phyloP scores from a whole-genome alignment of 1,139 yeast species.

The Taphrina deformans region DNA sequence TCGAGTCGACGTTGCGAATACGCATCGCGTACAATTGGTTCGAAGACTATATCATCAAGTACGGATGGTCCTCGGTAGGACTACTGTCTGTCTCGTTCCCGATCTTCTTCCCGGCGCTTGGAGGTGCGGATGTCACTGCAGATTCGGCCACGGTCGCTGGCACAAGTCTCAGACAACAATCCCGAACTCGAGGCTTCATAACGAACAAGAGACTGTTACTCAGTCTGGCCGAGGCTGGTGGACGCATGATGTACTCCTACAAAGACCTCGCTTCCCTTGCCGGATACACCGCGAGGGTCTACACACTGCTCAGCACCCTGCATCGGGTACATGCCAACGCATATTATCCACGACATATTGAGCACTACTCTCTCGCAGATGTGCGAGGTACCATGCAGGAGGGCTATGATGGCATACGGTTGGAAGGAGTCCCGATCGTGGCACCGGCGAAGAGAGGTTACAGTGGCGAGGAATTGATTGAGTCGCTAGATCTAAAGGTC shows the following conservation, averaged over 20 bases:
- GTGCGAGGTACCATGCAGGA: slow-evolving; percentile 80
- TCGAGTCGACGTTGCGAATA: slow-evolving; percentile 50
- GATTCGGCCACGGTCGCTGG: slow-evolving; percentile 38
- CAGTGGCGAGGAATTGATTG: slow-evolving; percentile 53
- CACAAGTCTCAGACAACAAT: slow-evolving; percentile 41
- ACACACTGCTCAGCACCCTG: slow-evolving; percentile 67
- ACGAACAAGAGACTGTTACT: slow-evolving; percentile 88
- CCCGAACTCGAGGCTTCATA: slow-evolving; percentile 76
- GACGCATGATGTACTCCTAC: slow-evolving; percentile 92
- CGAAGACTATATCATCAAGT: slow-evolving; percentile 85
- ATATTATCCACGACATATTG: slow-evolving; percentile 39
- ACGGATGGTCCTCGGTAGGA: slow-evolving; percentile 94
- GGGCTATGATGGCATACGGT: slow-evolving; percentile 74
- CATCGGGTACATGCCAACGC: slow-evolving; percentile 74
- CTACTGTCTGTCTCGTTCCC: slow-evolving; percentile 88
- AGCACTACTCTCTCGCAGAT: slow-evolving; percentile 48
- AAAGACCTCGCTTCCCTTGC: slow-evolving; percentile 89
- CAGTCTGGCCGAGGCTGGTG: slow-evolving; percentile 92
- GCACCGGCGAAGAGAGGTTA: slow-evolving; percentile 51
- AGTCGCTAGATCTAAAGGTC: slow-evolving; percentile 63
- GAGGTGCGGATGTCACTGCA: slow-evolving; percentile 44
- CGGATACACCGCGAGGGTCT: slow-evolving; percentile 86
- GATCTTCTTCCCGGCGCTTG: slow-evolving; percentile 56
- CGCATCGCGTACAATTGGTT: slow-evolving; percentile 65
- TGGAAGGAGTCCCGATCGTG: slow-evolving; percentile 79